Evolutionary conservation across 345 rosid species (phyloP).

Genomic region (Limnanthes douglasii): DNA sequence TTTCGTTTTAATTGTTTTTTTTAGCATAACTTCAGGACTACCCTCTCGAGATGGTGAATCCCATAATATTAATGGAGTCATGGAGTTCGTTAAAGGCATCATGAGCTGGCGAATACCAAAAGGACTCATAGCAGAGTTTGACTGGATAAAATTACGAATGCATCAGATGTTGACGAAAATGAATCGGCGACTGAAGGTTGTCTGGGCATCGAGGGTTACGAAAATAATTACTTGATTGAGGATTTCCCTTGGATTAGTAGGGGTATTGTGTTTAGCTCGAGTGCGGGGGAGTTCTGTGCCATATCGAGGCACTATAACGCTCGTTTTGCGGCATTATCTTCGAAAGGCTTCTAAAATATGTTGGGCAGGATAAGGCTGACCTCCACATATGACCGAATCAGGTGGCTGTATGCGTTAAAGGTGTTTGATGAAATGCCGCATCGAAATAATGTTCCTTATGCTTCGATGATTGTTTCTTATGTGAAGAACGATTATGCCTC

Average conservation of each 20-base stretch:
- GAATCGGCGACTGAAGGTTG: constrained; percentile 20
- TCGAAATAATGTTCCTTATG: too few species aligned
- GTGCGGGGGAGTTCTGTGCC: too few species aligned
- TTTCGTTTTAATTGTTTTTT: too few species aligned
- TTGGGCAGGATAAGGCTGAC: too few species aligned
- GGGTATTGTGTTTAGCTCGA: constrained; percentile 31
- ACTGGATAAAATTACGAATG: constrained; percentile 21
- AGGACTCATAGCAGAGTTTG: constrained; percentile 47
- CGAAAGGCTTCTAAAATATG: too few species aligned
- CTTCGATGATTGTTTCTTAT: too few species aligned
- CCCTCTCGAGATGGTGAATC: constrained; percentile 62
- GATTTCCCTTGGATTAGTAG: constrained; percentile 21
- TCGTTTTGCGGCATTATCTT: constrained; percentile 73
- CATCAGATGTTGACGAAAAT: constrained; percentile 28
- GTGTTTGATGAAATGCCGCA: too few species aligned
- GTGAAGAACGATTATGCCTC: too few species aligned
- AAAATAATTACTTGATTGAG: constrained; percentile 19
- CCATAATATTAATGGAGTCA: constrained; percentile 87
- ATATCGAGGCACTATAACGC: constrained; percentile 63
- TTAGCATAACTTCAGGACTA: constrained; percentile 63
- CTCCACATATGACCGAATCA: too few species aligned
- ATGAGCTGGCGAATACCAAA: constrained; percentile 93
- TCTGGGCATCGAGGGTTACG: constrained; percentile 22
- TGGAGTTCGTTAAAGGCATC: constrained; percentile 73
- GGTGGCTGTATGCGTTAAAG: too few species aligned